Evolutionary conservation across 305 asterid species (phyloP).

Genomic region (Rubia balearica): DNA sequence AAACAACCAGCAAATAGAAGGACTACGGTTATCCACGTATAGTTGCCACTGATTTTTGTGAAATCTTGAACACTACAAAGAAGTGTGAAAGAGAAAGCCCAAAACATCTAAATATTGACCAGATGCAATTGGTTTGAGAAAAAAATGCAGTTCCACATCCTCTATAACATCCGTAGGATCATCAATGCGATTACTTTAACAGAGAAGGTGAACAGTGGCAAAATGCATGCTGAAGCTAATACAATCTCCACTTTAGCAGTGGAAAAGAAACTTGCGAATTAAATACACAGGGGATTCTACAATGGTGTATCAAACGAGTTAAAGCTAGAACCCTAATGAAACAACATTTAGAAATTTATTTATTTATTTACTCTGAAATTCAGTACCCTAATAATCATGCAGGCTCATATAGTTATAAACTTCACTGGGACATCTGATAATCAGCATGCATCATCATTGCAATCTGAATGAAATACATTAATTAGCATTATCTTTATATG

Average conservation of each 20-base stretch:
- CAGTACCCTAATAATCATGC: slow-evolving; percentile 30
- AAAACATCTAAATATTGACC: not conserved
- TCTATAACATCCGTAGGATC: not conserved
- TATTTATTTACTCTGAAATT: slow-evolving; percentile 25
- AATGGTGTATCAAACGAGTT: slow-evolving; percentile 9
- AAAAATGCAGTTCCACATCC: not conserved
- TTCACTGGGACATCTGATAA: slow-evolving; percentile 44
- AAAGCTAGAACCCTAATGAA: slow-evolving; percentile 11
- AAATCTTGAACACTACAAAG: not conserved
- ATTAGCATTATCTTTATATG: slow-evolving; percentile 45
- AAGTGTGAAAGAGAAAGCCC: not conserved
- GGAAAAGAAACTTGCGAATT: not conserved
- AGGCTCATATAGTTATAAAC: slow-evolving; percentile 46
- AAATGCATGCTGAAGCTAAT: not conserved
- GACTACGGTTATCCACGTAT: not conserved
- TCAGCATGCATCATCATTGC: slow-evolving; percentile 82
- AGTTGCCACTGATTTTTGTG: not conserved
- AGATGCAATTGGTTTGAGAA: not conserved
- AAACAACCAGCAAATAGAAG: not conserved
- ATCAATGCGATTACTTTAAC: not conserved
- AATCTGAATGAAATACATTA: slow-evolving; percentile 66
- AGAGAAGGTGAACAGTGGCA: not conserved
- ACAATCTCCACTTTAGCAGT: not conserved
- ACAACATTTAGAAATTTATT: slow-evolving; percentile 17
- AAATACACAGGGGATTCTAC: not conserved